phyloP scores from a whole-genome alignment of 345 rosid genomes.

The Nasturtium officinale region DNA sequence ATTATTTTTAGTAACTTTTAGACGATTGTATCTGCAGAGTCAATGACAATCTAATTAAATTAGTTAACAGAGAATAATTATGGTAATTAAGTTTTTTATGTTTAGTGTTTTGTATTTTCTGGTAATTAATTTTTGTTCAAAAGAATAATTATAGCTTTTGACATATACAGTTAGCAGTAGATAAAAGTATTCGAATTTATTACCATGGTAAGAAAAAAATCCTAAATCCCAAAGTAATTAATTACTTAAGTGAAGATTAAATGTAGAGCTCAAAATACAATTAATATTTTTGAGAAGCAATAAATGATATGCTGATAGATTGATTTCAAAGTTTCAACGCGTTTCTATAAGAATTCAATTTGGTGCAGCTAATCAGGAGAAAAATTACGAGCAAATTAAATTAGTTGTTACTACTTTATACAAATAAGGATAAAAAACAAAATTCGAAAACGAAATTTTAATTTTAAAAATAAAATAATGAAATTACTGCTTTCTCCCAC shows the following conservation, averaged over 20 bases:
- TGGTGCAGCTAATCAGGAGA: constrained; percentile 44
- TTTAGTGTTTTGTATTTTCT: neutral
- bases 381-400: constrained; percentile 6
- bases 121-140: neutral
- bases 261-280: neutral
- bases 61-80: neutral
- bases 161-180: neutral
- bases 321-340: constrained; percentile 41
- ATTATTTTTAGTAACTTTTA: too few relatives aligned
- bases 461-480: constrained; percentile 9
- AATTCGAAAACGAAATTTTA: constrained; percentile 19
- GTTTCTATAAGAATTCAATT: constrained; percentile 34
- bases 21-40: neutral
- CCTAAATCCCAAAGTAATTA: neutral
- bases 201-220: neutral
- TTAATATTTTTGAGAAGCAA: constrained; percentile 27
- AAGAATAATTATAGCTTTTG: neutral
- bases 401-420: constrained; percentile 11
- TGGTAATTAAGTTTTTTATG: neutral
- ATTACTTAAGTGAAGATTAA: neutral
- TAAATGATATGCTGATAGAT: constrained; percentile 33
- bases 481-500: constrained; percentile 39
- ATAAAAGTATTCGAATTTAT: too few relatives aligned
- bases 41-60: neutral
- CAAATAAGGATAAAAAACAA: neutral